Conservation (phyloP, 2,329 filamentous ascomycete genomes). For the Colletotrichum sp. region DNA sequence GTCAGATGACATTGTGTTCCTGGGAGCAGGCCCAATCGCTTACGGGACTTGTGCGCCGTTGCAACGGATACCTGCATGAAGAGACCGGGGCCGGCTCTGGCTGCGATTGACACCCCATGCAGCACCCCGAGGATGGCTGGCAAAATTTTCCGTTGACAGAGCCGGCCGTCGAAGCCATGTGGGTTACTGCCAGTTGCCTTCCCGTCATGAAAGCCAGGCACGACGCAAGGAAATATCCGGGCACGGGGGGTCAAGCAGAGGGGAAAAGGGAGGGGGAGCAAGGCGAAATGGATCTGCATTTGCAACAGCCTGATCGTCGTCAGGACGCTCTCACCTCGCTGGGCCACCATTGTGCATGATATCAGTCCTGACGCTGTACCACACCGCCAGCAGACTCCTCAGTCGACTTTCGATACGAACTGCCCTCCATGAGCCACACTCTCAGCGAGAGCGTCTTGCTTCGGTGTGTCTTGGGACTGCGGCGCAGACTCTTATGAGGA, state of each 20-base stretch:
- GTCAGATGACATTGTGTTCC: slow-evolving; percentile 20
- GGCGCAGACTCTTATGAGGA: not conserved
- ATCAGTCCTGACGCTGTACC: slow-evolving; percentile 10
- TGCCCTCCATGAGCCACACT: not conserved
- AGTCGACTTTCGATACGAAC: slow-evolving; percentile 22
- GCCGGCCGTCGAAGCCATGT: slow-evolving; percentile 12
- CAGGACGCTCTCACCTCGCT: not conserved
- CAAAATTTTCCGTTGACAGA: slow-evolving; percentile 15
- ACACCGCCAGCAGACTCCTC: slow-evolving; percentile 3
- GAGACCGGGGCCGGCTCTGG: slow-evolving; percentile 10
- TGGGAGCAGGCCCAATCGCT: slow-evolving; percentile 13
- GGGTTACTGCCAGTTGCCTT: not conserved
- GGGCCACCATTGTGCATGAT: slow-evolving; percentile 7
- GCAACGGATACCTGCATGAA: slow-evolving; percentile 6
- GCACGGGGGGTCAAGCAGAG: not conserved
- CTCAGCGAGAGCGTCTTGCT: not conserved
- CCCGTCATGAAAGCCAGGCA: slow-evolving; percentile 6
- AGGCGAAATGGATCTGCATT: slow-evolving; percentile 1
- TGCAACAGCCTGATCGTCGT: slow-evolving; percentile 13
- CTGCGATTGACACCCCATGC: slow-evolving; percentile 1
- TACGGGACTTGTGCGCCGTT: not conserved
- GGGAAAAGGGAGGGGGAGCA: not conserved
- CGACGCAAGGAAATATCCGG: slow-evolving; percentile 2
- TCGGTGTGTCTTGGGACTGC: not conserved
- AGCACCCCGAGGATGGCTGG: slow-evolving; percentile 8